These are phyloP conservation scores for Diaporthe sp. DNA, from an alignment of 2,329 filamentous ascomycete genomes.

Conservation along the genomic window DNA sequence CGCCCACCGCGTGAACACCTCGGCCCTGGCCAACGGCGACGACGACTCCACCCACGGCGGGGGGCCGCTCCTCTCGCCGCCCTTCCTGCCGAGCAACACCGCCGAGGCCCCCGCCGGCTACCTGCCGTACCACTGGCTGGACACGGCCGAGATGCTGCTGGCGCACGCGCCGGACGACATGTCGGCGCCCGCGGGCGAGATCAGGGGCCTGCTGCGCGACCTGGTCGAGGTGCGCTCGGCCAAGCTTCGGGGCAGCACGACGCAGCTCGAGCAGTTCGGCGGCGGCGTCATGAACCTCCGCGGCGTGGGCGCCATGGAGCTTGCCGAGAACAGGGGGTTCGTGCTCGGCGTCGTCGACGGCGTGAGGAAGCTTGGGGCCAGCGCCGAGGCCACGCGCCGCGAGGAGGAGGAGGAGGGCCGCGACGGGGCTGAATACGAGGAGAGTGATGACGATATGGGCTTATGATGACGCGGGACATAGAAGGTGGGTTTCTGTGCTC, in stretches of 20 bases:
- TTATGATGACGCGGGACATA: slow-evolving; percentile 37
- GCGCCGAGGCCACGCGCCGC: slow-evolving; percentile 79
- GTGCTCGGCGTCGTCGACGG: slow-evolving; percentile 89
- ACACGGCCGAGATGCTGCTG: slow-evolving; percentile 87
- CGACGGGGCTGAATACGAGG: slow-evolving; percentile 70
- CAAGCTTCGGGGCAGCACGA: slow-evolving; percentile 83
- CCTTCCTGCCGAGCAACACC: slow-evolving; percentile 82
- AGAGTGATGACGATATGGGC: slow-evolving; percentile 65
- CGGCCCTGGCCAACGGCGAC: slow-evolving; percentile 31
- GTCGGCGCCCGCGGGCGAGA: slow-evolving; percentile 72
- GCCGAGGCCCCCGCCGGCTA: slow-evolving; percentile 74
- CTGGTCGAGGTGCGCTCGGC: slow-evolving; percentile 88
- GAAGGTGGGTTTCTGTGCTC: not conserved
- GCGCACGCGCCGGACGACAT: slow-evolving; percentile 89
- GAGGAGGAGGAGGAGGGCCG: slow-evolving; percentile 80
- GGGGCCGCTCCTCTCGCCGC: slow-evolving; percentile 65
- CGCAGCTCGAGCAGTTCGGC: slow-evolving; percentile 75
- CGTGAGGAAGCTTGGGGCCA: slow-evolving; percentile 83
- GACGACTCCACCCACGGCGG: slow-evolving; percentile 42
- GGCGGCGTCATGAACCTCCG: slow-evolving; percentile 75
- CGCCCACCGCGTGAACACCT: slow-evolving; percentile 47
- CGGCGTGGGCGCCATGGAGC: slow-evolving; percentile 92
- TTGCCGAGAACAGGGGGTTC: slow-evolving; percentile 87
- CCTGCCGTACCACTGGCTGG: slow-evolving; percentile 95
- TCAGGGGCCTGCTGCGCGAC: slow-evolving; percentile 81